Evolutionary conservation across 768 basidiomycete species (phyloP), one percentile per base, ranked within the genome.

Genomic region (Suillus lakei): DNA sequence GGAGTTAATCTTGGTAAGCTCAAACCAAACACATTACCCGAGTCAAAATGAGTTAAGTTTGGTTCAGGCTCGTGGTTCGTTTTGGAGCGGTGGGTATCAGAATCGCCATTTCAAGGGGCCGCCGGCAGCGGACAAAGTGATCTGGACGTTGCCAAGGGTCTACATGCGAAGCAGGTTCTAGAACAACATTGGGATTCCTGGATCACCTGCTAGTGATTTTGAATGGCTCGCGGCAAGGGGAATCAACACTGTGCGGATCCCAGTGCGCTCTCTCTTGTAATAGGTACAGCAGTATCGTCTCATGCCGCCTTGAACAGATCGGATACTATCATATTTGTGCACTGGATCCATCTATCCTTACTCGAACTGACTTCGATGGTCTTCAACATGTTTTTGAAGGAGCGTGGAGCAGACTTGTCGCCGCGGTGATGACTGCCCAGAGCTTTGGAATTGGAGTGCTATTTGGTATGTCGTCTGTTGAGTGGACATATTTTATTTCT

Each of bases 1-100:
- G 92, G 92, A n/a, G 88, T 93, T 6, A 95, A 95, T 74, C 84
- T 95, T 12, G 92, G 92, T 89, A 73, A 73, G 83, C 67, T 36
- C 38, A 66, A 63, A 34, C 60, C 28, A 23, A 66, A 28, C 38
- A 36, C 18, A 46, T 34, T 65, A 58, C 38, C 50, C 26, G 26
- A 50, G 15, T 50, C 66, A 63, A 43, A 9, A 50, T 39, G 54
- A 58, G 64, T 54, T 41, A 70, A 60, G 46, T 15, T 61, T 62
- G 32, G 9, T 26, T 32, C 65, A 92, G 90, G 91, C 1, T 88
- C 85, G 8, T 92, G 90, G 91, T 93, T 94, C 67, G 88, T 91
- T 4, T 83, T 92, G 21, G 92, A 94, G 75, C 79, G 85, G 39
- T 94, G 92, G 92, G 91, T 94, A 44, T 73, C 86, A 16, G 84